Conservation (phyloP, 2,329 filamentous ascomycete species). For the Xylariomycetidae sp. region DNA sequence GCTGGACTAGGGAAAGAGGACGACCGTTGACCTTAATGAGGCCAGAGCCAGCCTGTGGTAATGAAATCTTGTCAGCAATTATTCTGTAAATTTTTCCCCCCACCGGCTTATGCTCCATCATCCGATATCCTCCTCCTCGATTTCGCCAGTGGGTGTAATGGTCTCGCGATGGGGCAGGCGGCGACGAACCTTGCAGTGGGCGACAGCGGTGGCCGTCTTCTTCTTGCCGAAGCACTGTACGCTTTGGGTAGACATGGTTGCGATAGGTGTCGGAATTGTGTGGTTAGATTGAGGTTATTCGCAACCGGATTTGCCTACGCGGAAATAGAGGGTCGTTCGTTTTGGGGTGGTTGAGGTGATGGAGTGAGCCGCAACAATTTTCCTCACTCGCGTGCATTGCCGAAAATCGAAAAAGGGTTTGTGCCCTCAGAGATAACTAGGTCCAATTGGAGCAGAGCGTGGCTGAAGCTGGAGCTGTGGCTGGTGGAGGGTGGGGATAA, state of each 20-base stretch:
- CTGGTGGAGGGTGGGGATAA: too few species aligned
- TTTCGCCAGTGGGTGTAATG: background rate
- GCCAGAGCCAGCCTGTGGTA: constrained; percentile 43
- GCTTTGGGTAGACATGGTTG: constrained; percentile 74
- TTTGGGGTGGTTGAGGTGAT: constrained; percentile 12
- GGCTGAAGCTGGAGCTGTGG: constrained; percentile 5
- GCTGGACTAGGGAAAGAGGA: constrained; percentile 89
- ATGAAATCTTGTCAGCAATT: constrained; percentile 12
- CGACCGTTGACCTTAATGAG: constrained; percentile 99
- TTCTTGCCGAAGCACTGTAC: constrained; percentile 99
- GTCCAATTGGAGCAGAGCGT: constrained; percentile 7
- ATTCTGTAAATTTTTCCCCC: constrained; percentile 2
- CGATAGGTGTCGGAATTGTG: constrained; percentile 21
- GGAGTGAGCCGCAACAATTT: constrained; percentile 9
- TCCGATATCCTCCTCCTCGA: background rate
- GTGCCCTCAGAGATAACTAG: constrained; percentile 23
- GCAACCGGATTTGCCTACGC: constrained; percentile 15
- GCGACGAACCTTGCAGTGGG: constrained; percentile 78
- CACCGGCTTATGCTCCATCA: constrained; percentile 1
- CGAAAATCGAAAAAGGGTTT: constrained; percentile 21
- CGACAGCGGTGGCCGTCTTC: constrained; percentile 85
- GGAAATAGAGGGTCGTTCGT: constrained; percentile 5
- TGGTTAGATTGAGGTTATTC: constrained; percentile 20
- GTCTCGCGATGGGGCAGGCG: background rate
- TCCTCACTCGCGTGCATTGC: constrained; percentile 15